Evolutionary conservation across 208 protist species (phyloP).

Genomic region (Acanthamoeba lenticulata): DNA sequence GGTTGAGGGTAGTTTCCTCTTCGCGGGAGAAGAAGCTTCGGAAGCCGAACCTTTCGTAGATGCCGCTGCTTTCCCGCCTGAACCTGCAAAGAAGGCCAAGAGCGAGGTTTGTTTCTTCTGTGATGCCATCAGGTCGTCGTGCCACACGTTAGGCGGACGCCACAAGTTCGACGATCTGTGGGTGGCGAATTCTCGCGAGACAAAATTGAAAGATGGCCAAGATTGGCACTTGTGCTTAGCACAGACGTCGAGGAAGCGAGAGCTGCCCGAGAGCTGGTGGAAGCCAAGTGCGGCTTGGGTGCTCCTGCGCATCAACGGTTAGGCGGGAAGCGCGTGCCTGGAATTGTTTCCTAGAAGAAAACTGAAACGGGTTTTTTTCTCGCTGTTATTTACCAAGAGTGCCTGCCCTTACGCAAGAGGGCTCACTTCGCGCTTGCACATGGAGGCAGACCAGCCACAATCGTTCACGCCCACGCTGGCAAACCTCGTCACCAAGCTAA

Average conservation of each 20-base stretch:
- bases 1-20: background rate
- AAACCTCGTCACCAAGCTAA: background rate
- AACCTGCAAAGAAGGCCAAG: background rate
- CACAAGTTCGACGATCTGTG: background rate
- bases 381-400: too few species aligned
- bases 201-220: too few species aligned
- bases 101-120: background rate
- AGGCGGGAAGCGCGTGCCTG: too few species aligned
- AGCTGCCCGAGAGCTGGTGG: too few species aligned
- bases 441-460: background rate
- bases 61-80: background rate
- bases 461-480: background rate
- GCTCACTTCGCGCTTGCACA: too few species aligned
- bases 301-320: too few species aligned
- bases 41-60: background rate
- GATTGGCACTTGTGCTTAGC: too few species aligned
- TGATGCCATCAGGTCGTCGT: background rate
- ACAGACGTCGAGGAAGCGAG: too few species aligned
- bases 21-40: background rate
- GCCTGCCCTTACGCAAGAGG: too few species aligned
- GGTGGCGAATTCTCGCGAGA: background rate
- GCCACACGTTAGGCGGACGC: background rate
- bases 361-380: too few species aligned
- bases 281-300: too few species aligned
- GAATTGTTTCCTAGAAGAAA: too few species aligned